Evolutionary conservation across 1,284 basidiomycete species (phyloP).

Genomic region (Papiliotrema nemorosa): DNA sequence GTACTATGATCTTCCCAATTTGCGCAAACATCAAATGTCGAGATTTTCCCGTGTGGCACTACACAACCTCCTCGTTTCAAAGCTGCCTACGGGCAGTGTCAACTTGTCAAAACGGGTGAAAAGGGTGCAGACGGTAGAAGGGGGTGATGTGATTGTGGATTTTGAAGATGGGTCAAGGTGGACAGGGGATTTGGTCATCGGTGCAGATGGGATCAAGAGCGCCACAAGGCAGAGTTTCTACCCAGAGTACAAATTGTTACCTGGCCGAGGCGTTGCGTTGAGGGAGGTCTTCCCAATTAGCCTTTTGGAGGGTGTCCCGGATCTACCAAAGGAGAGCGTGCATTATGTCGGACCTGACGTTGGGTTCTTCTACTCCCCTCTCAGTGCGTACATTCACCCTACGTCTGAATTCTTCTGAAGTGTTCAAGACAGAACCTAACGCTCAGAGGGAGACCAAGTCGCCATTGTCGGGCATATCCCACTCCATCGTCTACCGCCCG

Average conservation of each 20-base stretch:
- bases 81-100: constrained; percentile 1
- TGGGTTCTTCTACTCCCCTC: constrained; percentile 11
- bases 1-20: neutral
- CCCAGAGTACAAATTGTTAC: constrained; percentile 9
- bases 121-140: neutral
- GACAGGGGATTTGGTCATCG: constrained; percentile 11
- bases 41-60: constrained; percentile 13
- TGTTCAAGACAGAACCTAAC: neutral
- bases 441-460: constrained; percentile 4
- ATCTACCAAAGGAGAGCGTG: constrained; percentile 10
- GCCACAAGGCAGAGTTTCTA: constrained; percentile 3
- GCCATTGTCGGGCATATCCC: constrained; percentile 8
- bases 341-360: constrained; percentile 15
- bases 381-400: constrained; percentile 4
- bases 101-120: constrained; percentile 6
- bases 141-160: neutral
- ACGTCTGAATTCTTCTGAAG: too few species aligned
- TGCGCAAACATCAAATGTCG: constrained; percentile 5
- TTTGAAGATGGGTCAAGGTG: constrained; percentile 10
- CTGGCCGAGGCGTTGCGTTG: constrained; percentile 7
- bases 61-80: constrained; percentile 10
- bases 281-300: constrained; percentile 7
- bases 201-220: constrained; percentile 14
- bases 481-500: neutral
- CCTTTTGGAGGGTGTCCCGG: constrained; percentile 4